phyloP scores from a whole-genome alignment of 1,284 basidiomycete species.

The Uromyces viciae-fabae region DNA sequence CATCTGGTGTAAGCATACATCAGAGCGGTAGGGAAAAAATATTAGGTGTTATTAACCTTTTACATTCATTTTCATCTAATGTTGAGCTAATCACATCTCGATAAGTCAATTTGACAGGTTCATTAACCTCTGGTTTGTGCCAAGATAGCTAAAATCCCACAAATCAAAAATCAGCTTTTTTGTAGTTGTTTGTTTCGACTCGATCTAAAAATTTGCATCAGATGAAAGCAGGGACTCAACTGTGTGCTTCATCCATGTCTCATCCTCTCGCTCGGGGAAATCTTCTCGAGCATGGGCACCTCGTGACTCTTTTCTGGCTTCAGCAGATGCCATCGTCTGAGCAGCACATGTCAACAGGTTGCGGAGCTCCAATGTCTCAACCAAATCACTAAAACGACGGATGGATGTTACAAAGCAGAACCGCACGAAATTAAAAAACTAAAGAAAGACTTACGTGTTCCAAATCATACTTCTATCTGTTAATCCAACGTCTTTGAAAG shows the following conservation, averaged over 20 bases:
- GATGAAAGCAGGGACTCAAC: slow-evolving; percentile 32
- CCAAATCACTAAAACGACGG: slow-evolving; percentile 68
- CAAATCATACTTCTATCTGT: slow-evolving; percentile 99
- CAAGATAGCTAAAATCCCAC: slow-evolving; percentile 70
- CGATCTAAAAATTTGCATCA: too few relatives aligned
- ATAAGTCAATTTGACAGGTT: slow-evolving; percentile 85
- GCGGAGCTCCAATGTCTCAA: slow-evolving; percentile 94
- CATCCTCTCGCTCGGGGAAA: slow-evolving; percentile 74
- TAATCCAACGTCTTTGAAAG: slow-evolving; percentile 84
- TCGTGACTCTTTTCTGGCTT: slow-evolving; percentile 92
- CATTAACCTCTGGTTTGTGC: slow-evolving; percentile 66
- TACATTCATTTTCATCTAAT: slow-evolving; percentile 94
- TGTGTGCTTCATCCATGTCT: slow-evolving; percentile 53
- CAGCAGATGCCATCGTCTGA: slow-evolving; percentile 91
- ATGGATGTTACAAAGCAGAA: neutral
- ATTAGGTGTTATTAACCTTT: slow-evolving; percentile 54
- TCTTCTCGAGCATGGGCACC: slow-evolving; percentile 98
- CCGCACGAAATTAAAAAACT: neutral
- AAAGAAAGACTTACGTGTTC: slow-evolving; percentile 72
- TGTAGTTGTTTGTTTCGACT: neutral
- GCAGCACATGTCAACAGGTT: slow-evolving; percentile 92
- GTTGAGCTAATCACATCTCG: slow-evolving; percentile 78
- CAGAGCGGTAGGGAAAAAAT: slow-evolving; percentile 47
- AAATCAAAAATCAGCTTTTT: neutral
- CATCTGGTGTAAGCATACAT: neutral